These are phyloP conservation scores for Rhodotorula sp. DNA, from an alignment of 1,284 basidiomycete genomes.

Conservation along the genomic window DNA sequence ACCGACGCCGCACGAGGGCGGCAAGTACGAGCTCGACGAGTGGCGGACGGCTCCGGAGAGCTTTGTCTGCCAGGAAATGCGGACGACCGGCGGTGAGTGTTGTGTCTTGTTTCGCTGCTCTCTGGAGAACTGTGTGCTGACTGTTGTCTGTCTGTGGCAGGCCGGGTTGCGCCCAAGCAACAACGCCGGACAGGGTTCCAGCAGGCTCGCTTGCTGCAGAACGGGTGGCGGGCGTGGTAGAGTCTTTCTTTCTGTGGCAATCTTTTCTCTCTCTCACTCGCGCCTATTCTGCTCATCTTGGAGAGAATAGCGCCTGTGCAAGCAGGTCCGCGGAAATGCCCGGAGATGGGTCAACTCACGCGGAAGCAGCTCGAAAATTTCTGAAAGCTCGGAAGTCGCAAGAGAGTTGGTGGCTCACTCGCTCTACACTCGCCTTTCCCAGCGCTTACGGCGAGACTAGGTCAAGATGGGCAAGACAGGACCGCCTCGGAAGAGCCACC, in stretches of 20 bases:
- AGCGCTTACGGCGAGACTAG: background rate
- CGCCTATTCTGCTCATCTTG: background rate
- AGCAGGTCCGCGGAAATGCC: too few relatives aligned
- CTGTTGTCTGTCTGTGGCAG: constrained; percentile 58
- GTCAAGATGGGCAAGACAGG: constrained; percentile 18
- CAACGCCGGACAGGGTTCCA: constrained; percentile 77
- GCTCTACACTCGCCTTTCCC: too few relatives aligned
- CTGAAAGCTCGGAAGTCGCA: background rate
- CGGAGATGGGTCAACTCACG: too few relatives aligned
- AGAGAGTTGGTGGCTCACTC: background rate
- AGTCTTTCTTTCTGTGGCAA: background rate
- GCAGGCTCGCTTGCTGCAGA: constrained; percentile 40
- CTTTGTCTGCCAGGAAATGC: constrained; percentile 94
- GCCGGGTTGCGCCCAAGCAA: constrained; percentile 84
- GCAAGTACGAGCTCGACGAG: constrained; percentile 76
- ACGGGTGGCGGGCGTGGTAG: constrained; percentile 40
- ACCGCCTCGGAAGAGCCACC: constrained; percentile 17
- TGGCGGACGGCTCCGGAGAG: constrained; percentile 92
- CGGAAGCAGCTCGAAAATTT: too few relatives aligned
- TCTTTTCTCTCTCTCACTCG: background rate
- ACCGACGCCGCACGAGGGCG: constrained; percentile 48
- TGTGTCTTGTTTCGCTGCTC: constrained; percentile 10
- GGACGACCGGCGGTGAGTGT: constrained; percentile 50
- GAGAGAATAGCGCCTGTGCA: too few relatives aligned
- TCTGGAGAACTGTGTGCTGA: background rate